phyloP scores from a whole-genome alignment of 2,329 filamentous ascomycete genomes.

The Cercospora berteroae region DNA sequence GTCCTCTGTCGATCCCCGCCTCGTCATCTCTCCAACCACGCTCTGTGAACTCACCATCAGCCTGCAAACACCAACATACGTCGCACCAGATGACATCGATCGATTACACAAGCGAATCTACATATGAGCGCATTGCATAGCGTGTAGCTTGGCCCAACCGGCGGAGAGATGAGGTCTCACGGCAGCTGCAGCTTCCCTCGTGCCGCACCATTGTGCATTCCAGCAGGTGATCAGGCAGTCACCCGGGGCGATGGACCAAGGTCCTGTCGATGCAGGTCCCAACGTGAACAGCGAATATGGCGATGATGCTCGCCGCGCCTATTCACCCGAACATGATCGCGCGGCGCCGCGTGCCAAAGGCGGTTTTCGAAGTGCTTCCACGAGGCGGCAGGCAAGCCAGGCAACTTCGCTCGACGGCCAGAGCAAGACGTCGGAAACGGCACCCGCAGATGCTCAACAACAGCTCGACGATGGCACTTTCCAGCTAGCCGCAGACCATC shows the following conservation, averaged over 20 bases:
- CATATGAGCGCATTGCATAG: not conserved
- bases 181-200: constrained; percentile 8
- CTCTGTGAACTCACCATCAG: not conserved
- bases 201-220: constrained; percentile 9
- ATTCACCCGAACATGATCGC: constrained; percentile 23
- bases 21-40: not conserved
- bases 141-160: not conserved
- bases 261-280: constrained; percentile 34
- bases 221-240: constrained; percentile 2
- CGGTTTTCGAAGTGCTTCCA: constrained; percentile 13
- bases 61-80: not conserved
- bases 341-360: constrained; percentile 7
- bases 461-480: constrained; percentile 12
- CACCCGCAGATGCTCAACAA: not conserved
- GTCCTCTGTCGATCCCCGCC: not conserved
- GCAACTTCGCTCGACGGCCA: not conserved
- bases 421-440: not conserved
- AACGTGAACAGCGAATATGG: constrained; percentile 29
- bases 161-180: constrained; percentile 14
- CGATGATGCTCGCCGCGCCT: constrained; percentile 14
- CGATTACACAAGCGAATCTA: not conserved
- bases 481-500: constrained; percentile 25
- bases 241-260: constrained; percentile 30
- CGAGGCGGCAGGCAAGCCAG: constrained; percentile 3
- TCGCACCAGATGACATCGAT: not conserved